These are phyloP conservation scores for Aurantiochytrium sp. DNA, from an alignment of 108 stramenopile species.

Conservation along the genomic window DNA sequence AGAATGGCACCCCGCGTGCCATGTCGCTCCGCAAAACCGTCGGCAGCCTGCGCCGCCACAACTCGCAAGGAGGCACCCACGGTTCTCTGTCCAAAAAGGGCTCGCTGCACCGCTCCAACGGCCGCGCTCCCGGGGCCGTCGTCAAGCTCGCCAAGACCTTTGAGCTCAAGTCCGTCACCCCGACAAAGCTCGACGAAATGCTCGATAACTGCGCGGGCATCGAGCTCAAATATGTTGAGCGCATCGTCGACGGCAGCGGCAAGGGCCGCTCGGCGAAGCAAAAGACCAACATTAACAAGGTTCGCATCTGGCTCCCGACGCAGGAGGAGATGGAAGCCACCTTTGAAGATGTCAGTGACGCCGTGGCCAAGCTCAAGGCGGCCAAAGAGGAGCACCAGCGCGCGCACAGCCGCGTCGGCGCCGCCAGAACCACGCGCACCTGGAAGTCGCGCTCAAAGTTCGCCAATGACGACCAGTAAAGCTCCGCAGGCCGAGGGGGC, in stretches of 20 bases:
- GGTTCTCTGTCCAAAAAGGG: not conserved
- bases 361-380: not conserved
- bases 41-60: not conserved
- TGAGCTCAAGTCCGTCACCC: slow-evolving; percentile 21
- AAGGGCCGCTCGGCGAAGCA: slow-evolving; percentile 9
- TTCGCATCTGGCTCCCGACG: slow-evolving; percentile 3
- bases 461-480: not conserved
- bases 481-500: no score
- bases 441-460: slow-evolving; percentile 7
- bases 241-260: not conserved
- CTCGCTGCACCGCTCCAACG: not conserved
- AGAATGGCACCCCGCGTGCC: not conserved
- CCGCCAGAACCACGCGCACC: not conserved
- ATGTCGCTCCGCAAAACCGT: not conserved
- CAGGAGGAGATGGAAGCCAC: not conserved
- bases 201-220: not conserved
- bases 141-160: slow-evolving; percentile 12
- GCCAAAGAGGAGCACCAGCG: not conserved
- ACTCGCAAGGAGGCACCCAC: no score
- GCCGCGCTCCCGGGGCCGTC: not conserved
- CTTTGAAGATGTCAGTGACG: not conserved
- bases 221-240: not conserved
- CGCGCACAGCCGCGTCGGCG: not conserved
- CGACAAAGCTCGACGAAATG: not conserved
- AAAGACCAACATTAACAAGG: slow-evolving; percentile 17